Evolutionary conservation across 1,139 yeast species (phyloP), one percentile per base, ranked within the genome.

Genomic region (Nakaseomyces sp.): DNA sequence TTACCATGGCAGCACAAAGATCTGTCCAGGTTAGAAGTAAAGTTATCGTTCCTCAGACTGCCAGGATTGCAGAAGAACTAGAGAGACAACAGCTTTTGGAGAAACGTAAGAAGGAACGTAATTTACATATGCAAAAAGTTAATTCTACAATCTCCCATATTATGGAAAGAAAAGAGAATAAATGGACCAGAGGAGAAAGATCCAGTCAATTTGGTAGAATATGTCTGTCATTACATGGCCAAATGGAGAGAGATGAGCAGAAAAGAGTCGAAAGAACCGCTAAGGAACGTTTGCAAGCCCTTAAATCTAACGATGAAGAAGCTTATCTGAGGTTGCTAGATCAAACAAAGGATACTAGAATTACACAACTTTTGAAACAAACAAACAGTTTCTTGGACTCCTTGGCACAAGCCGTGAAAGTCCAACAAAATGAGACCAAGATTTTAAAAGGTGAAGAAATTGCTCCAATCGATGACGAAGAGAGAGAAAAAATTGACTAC

Each of bases 221-320:
- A n/a, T 71, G 82, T 33, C 64, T 63, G 37, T 74, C 74, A 10
- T 20, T 39, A 10, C 41, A 39, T 39, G 41, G 29, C 13, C 75
- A 74, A 50, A 71, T 76, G 16, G 88, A 82, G 47, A 79, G 77
- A 55, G 93, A 84, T 52, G 93, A 83, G 60, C 80, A 76, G 47
- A 81, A 79, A 67, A 74, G 82, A 58, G 65, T 81, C 39, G 93
- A 83, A 63, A 76, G 74, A 60, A 82, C 77, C 65, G 93, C 93
- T 3, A 83, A 81, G 56, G 89, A 82, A 57, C 86, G 93, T 78
- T 75, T 84, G 62, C 88, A 81, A 64, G 93, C 93, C 28, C 74
- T 84, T 70, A 82, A 81, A 54, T 83, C 85, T 47, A 83, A 83
- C 60, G 91, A 83, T 67, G 93, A 83, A 66, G 93, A 83, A 58